Evolutionary conservation across 306 rosid genomes (phyloP), one percentile per base, ranked within the genome.

Genomic region (Lathyrus oleraceus): DNA sequence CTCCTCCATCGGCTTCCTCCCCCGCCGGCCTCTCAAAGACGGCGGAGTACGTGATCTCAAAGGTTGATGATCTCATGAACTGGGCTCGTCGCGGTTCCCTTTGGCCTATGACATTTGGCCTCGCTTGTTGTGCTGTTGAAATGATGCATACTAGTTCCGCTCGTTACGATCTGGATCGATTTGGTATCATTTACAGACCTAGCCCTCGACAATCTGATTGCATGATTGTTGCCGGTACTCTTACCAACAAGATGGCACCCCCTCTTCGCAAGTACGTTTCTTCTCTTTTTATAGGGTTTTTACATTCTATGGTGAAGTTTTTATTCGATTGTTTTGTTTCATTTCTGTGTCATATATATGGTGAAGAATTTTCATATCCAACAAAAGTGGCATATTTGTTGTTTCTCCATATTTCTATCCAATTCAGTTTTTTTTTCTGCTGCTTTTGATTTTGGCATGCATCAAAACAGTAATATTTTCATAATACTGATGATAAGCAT

Each of bases 61-160:
- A 90, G 84, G 96, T 90, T 0, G 98, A 92, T 25, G 93, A 92
- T 75, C 96, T 92, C 63, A 70, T 90, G 96, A 92, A 92, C 65
- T 92, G 98, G 98, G 98, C 96, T 39, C 93, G 98, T 2, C 86
- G 88, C 3, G 96, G 96, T 12, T 92, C 98, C 69, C 86, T 90
- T 75, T 92, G 98, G 98, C 96, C 96, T 59, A 88, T 92, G 98
- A 91, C 99, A 16, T 95, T 95, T 43, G 99, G 99, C 1, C 96
- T 95, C 2, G 99, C 99, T 9, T 95, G 99, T 74, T 95, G 99
- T 84, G 99, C 99, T 57, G 99, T 91, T 14, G 99, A 95, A 79
- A 95, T 95, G 97, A 95, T 95, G 99, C 99, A 95, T 81, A 87
- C 99, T 1, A 96, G 99, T 14, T 92, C 88, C 6, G 81, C 96